phyloP scores from a whole-genome alignment of 1,284 basidiomycete species.

The Ustilago hordei region DNA sequence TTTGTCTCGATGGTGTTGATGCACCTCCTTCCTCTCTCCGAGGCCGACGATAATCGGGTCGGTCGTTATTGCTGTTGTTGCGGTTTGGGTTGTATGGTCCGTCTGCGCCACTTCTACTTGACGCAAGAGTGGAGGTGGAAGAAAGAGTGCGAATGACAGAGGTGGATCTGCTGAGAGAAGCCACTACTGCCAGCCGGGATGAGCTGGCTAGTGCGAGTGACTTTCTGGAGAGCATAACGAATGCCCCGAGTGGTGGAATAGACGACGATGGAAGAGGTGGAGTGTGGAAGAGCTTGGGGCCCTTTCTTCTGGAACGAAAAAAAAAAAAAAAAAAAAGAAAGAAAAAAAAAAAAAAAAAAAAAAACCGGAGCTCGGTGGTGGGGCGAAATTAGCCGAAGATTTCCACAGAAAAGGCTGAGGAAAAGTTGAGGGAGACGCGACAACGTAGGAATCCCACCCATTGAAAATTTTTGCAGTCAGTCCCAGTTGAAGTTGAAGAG shows the following conservation, averaged over 20 bases:
- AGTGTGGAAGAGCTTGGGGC: not conserved
- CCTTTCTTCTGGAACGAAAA: slow-evolving; percentile 15
- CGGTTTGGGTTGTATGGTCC: slow-evolving; percentile 5
- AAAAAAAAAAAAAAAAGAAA: not conserved
- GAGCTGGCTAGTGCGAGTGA: slow-evolving; percentile 24
- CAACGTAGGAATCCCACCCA: too few relatives aligned
- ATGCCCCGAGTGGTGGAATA: not conserved
- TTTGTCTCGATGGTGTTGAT: slow-evolving; percentile 6
- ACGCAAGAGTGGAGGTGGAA: slow-evolving; percentile 9
- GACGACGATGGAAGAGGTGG: not conserved
- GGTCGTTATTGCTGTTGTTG: slow-evolving; percentile 12
- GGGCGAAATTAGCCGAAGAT: too few relatives aligned
- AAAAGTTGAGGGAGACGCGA: too few relatives aligned
- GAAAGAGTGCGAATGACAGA: slow-evolving; percentile 13
- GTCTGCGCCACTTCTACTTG: slow-evolving; percentile 10
- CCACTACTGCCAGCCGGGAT: slow-evolving; percentile 12
- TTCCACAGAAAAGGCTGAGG: too few relatives aligned
- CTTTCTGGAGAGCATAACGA: slow-evolving; percentile 28
- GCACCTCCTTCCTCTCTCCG: slow-evolving; percentile 9
- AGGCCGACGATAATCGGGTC: slow-evolving; percentile 15
- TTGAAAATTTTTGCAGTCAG: too few relatives aligned
- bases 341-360: too few relatives aligned
- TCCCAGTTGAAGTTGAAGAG: too few relatives aligned
- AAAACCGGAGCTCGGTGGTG: too few relatives aligned
- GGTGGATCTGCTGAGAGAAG: slow-evolving; percentile 6